These are phyloP conservation scores for Apophysomyces elegans DNA, from an alignment of 371 early-diverging fungal species.

Conservation along the genomic window DNA sequence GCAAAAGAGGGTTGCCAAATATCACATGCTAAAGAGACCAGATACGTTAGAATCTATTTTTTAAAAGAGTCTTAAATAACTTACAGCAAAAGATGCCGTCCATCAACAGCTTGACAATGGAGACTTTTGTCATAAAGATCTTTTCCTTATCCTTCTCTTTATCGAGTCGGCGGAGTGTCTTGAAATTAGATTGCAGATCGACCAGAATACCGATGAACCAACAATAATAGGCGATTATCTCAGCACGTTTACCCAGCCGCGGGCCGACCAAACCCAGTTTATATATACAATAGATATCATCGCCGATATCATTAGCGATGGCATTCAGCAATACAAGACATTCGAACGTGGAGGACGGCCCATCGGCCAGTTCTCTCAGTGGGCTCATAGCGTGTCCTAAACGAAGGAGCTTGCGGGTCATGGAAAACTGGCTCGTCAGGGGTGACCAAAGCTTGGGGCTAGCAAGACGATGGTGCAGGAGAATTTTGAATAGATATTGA, in stretches of 20 bases:
- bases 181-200: constrained; percentile 41
- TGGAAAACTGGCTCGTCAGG: constrained; percentile 71
- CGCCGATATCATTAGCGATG: constrained; percentile 71
- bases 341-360: constrained; percentile 15
- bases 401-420: constrained; percentile 75
- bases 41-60: constrained; percentile 21
- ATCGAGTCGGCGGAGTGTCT: constrained; percentile 16
- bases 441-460: constrained; percentile 49
- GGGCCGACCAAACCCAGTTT: constrained; percentile 66
- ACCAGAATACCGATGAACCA: constrained; percentile 65
- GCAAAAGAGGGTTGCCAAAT: constrained; percentile 68
- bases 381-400: constrained; percentile 70
- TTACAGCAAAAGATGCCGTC: constrained; percentile 73
- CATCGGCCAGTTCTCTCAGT: constrained; percentile 34
- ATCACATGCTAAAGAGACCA: constrained; percentile 62
- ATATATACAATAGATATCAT: constrained; percentile 75
- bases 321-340: constrained; percentile 36
- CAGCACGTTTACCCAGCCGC: constrained; percentile 47
- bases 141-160: constrained; percentile 34
- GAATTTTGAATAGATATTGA: constrained; percentile 76
- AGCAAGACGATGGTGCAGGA: constrained; percentile 53
- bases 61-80: constrained; percentile 17
- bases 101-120: constrained; percentile 59
- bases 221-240: constrained; percentile 54
- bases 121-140: constrained; percentile 48